These are phyloP conservation scores for Hyaloscypha finlandica DNA, from an alignment of 495 filamentous ascomycete species.

Conservation along the genomic window DNA sequence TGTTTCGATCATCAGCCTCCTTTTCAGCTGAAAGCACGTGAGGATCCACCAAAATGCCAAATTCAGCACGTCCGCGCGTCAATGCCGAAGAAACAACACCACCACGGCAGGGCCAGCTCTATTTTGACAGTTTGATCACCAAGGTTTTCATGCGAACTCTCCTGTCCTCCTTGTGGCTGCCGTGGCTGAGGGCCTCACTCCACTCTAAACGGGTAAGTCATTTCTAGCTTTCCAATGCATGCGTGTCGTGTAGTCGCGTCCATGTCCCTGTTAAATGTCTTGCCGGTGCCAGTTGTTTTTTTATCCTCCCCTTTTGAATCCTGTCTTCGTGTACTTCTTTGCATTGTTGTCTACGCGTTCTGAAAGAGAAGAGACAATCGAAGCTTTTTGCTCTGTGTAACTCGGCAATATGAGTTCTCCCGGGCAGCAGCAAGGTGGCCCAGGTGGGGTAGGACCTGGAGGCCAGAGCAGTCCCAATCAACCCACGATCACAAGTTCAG, in stretches of 20 bases:
- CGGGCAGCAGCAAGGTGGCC: background rate
- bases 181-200: constrained; percentile 14
- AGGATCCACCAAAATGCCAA: background rate
- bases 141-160: constrained; percentile 11
- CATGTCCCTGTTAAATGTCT: constrained; percentile 5
- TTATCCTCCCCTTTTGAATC: background rate
- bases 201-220: constrained; percentile 11
- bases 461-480: constrained; percentile 9
- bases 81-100: constrained; percentile 20
- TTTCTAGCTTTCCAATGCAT: constrained; percentile 14
- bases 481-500: constrained; percentile 14
- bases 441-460: constrained; percentile 5
- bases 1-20: background rate
- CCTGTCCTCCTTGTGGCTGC: background rate
- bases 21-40: background rate
- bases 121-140: constrained; percentile 17
- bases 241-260: constrained; percentile 20
- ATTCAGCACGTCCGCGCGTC: constrained; percentile 17
- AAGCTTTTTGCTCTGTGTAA: background rate
- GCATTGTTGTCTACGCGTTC: background rate
- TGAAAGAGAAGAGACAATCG: background rate
- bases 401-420: constrained; percentile 9
- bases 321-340: background rate
- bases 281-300: background rate
- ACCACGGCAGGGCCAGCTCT: background rate